Percentiles rank a stretch among this genome's conserved stretches.
Conservation (phyloP, 495 filamentous ascomycete genomes). For the Xylaria venustula region DNA sequence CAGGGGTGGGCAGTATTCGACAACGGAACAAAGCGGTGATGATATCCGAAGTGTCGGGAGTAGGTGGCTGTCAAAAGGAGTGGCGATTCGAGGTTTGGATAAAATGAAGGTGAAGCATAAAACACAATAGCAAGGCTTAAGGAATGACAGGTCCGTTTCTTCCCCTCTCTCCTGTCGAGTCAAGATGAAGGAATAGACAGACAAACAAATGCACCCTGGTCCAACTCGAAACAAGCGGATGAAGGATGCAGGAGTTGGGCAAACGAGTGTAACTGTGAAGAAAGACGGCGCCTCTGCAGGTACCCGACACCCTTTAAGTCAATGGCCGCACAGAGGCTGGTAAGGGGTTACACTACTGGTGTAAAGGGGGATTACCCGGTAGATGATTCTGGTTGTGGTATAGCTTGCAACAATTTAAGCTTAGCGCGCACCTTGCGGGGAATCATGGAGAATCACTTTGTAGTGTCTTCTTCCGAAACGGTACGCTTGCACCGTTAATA, state of each 20-base stretch:
- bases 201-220: background rate
- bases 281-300: no score
- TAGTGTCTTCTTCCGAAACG: no score
- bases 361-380: no score
- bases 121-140: background rate
- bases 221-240: slow-evolving; percentile 5
- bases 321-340: no score
- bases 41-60: background rate
- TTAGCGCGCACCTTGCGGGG: no score
- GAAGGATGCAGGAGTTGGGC: background rate
- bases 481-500: no score
- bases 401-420: no score
- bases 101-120: background rate
- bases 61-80: no score
- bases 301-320: no score
- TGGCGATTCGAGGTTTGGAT: slow-evolving; percentile 5
- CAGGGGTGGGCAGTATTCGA: slow-evolving; percentile 1
- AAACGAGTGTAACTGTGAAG: background rate
- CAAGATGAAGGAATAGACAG: background rate
- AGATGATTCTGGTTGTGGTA: no score
- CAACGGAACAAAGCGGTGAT: slow-evolving; percentile 13
- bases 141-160: background rate
- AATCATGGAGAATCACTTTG: no score
- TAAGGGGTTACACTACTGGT: no score
- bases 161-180: background rate